phyloP scores from a whole-genome alignment of 345 rosid genomes.

The Salix viminalis region DNA sequence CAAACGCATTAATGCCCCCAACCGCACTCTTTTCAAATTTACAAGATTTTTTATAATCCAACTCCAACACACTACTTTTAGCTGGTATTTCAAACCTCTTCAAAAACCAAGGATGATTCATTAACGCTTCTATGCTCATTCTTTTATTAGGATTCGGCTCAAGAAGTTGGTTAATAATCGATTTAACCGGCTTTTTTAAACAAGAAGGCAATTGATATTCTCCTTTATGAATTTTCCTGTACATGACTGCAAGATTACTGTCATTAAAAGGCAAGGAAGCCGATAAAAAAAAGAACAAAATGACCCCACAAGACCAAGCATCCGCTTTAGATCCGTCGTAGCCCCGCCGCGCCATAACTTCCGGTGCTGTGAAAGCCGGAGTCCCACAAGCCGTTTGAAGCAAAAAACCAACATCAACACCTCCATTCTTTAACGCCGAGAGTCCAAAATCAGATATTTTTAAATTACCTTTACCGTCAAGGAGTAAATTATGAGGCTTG shows the following conservation, averaged over 20 bases:
- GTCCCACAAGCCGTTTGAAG: constrained; percentile 76
- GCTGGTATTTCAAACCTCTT: constrained; percentile 44
- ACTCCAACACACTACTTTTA: constrained; percentile 39
- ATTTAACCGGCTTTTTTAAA: constrained; percentile 44
- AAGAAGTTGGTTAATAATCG: constrained; percentile 50
- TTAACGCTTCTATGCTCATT: constrained; percentile 52
- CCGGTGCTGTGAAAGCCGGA: constrained; percentile 56
- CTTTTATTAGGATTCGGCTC: constrained; percentile 76
- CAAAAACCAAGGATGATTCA: constrained; percentile 51
- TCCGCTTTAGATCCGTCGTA: constrained; percentile 75
- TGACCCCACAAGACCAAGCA: constrained; percentile 89
- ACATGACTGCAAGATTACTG: constrained; percentile 50
- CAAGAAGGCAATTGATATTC: constrained; percentile 58
- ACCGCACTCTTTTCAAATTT: constrained; percentile 7
- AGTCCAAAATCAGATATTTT: constrained; percentile 82
- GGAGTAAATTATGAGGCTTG: constrained; percentile 79
- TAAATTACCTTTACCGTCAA: constrained; percentile 56
- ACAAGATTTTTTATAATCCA: constrained; percentile 5
- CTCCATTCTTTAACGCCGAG: constrained; percentile 47
- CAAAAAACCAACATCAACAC: background rate
- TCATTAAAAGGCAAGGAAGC: constrained; percentile 65
- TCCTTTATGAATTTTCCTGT: constrained; percentile 44
- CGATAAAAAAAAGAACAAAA: constrained; percentile 52
- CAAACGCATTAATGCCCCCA: constrained; percentile 55
- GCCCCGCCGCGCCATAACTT: constrained; percentile 39